Base-by-base conservation (phyloP, 768 basidiomycete species). In the Megacollybia marginata region DNA sequence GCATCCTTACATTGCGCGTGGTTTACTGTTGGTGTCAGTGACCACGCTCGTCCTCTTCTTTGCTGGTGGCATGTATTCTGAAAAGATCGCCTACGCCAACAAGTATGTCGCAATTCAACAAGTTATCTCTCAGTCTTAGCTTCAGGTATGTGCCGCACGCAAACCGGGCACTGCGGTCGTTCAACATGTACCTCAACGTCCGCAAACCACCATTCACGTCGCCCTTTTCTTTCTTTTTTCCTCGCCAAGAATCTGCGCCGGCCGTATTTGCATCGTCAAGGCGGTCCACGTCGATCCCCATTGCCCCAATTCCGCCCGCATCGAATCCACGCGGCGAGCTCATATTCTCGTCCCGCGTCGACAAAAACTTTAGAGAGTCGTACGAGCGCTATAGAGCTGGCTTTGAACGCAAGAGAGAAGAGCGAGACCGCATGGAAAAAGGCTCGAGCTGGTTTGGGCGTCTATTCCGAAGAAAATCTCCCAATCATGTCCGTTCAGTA, bases 101-200 rank as follows among this genome's bases (percentile, higher is more conserved):
- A 86, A 86, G 94, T 72, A 46, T 31, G 11, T 15, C 32, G 36
- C 48, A 46, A 28, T 50, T 36, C 33, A 48, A 28, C 23, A 28
- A 34, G 53, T 44, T 33, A 34, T 50, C 15, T 36, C 18, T 42
- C 50, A 48, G 57, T 50, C 50, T 40, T 18, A 18, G 38, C 35
- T 59, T 51, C 62, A 97, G 95, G 70, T 99, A 97, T 61, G 90
- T 98, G 23, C 92, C 92, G 1, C 94, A 97, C 57, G 92, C 94
- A 8, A 99, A 98, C 65, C 80, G 85, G 43, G 83, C 93, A 0
- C 74, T 99, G 12, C 82, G 95, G 15, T 88, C 85, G 16, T 86
- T 97, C 65, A 99, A 99, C 65, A 94, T 99, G 84, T 90, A 91
- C 60, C 77, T 99, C 57, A 99, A 99, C 69, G 88, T 95, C 59